Percentiles rank a stretch among this genome's conserved stretches.
These are phyloP conservation scores for Spergularia azorica DNA, from an alignment of 179 eudicot genomes.

Conservation along the genomic window DNA sequence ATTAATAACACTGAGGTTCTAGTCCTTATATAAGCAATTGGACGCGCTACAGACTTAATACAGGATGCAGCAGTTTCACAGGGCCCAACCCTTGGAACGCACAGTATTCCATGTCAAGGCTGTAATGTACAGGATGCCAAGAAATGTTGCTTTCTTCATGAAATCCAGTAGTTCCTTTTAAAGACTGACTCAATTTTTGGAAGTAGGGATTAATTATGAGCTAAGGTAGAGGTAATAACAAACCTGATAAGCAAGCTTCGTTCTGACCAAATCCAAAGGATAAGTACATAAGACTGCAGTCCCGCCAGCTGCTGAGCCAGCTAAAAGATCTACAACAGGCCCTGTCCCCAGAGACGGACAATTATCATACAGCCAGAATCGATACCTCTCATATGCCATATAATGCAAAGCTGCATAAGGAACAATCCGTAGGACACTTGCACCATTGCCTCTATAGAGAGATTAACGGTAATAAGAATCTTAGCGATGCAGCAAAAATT, in stretches of 20 bases:
- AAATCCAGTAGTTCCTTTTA: background rate
- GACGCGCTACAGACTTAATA: background rate
- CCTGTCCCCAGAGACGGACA: conserved; percentile 85
- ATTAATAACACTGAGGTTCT: background rate
- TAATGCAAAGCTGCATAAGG: conserved; percentile 97
- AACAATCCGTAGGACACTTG: conserved; percentile 86
- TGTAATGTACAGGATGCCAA: background rate
- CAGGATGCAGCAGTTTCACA: background rate
- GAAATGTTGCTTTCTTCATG: background rate
- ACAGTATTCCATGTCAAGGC: background rate
- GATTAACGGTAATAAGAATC: background rate
- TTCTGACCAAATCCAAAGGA: conserved; percentile 94
- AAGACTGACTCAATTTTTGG: background rate
- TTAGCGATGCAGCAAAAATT: background rate
- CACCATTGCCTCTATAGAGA: conserved; percentile 83
- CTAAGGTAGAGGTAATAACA: conserved; percentile 23
- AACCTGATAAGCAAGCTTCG: conserved; percentile 95
- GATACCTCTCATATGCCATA: conserved; percentile 96
- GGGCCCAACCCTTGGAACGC: background rate
- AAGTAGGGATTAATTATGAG: background rate
- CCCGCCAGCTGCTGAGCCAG: conserved; percentile 97
- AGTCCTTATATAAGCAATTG: conserved; percentile 1
- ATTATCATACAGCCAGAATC: conserved; percentile 65
- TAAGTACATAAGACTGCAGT: conserved; percentile 96
- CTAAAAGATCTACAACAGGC: conserved; percentile 82